Conservation (phyloP, 164 flowering plant species). For the Stephania yunnanensis region DNA sequence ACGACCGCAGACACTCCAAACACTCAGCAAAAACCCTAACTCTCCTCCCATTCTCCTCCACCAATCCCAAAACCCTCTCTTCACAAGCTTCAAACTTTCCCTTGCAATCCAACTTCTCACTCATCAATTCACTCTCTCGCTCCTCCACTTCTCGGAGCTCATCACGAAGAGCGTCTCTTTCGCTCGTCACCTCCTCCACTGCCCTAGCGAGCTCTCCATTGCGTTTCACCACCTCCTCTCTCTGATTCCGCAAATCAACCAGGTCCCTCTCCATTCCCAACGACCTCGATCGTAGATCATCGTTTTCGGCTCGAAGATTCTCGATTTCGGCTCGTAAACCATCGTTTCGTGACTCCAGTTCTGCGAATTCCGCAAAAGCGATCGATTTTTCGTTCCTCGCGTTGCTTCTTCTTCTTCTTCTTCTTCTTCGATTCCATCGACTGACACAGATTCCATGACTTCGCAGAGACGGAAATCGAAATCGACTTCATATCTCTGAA, state of each 20-base stretch:
- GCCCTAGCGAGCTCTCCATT: conserved; percentile 10
- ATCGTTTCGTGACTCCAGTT: conserved; percentile 13
- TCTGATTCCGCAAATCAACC: conserved; percentile 15
- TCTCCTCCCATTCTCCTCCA: conserved; percentile 20
- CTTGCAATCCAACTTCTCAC: conserved; percentile 7
- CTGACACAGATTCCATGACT: conserved; percentile 17
- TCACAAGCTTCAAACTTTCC: conserved; percentile 15
- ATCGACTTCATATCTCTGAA: not conserved
- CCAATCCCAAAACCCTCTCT: conserved; percentile 17
- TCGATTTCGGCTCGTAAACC: conserved; percentile 25
- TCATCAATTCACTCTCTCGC: conserved; percentile 19
- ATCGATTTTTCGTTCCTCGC: not conserved
- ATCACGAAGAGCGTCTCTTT: conserved; percentile 23
- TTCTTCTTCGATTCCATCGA: conserved; percentile 11
- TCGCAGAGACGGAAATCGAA: conserved; percentile 9
- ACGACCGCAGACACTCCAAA: conserved; percentile 15
- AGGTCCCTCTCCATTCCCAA: conserved; percentile 18
- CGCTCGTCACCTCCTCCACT: conserved; percentile 21
- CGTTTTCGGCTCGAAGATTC: conserved; percentile 20
- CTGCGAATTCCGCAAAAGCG: conserved; percentile 1
- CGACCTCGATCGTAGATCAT: conserved; percentile 19
- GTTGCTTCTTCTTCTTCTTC: conserved; percentile 13
- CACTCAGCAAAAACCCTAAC: conserved; percentile 11
- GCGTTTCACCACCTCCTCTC: conserved; percentile 20
- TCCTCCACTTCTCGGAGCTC: conserved; percentile 21